Conservation (phyloP, 495 filamentous ascomycete genomes). For the Neurospora sublineolata region DNA sequence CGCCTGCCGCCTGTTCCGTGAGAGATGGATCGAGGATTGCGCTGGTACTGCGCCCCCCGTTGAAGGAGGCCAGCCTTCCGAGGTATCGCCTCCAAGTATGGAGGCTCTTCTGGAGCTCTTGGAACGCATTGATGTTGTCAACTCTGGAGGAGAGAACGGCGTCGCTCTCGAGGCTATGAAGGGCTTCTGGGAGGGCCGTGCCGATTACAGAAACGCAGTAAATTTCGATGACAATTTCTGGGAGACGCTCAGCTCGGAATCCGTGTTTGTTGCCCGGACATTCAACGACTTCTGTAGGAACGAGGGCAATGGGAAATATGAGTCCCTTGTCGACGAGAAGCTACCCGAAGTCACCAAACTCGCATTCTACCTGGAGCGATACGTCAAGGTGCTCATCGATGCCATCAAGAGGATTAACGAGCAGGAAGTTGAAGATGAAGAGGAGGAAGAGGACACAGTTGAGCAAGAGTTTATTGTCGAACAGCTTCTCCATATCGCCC, state of each 20-base stretch:
- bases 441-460: conserved; percentile 66
- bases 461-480: conserved; percentile 92
- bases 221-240: conserved; percentile 79
- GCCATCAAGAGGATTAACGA: conserved; percentile 45
- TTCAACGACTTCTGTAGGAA: conserved; percentile 85
- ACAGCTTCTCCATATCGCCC: conserved; percentile 84
- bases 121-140: conserved; percentile 86
- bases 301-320: conserved; percentile 57
- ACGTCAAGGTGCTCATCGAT: conserved; percentile 65
- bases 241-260: conserved; percentile 74
- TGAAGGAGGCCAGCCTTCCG: conserved; percentile 33
- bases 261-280: conserved; percentile 73
- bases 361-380: conserved; percentile 67
- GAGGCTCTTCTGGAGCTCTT: conserved; percentile 78
- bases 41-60: conserved; percentile 48
- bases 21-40: conserved; percentile 93
- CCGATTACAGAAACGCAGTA: conserved; percentile 76
- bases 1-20: conserved; percentile 77
- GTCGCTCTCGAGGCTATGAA: conserved; percentile 87
- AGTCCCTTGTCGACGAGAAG: conserved; percentile 72
- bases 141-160: conserved; percentile 79
- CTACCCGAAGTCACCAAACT: conserved; percentile 89
- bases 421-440: conserved; percentile 42
- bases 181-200: conserved; percentile 88
- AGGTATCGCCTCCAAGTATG: conserved; percentile 50